Evolutionary conservation across 805 yeast genomes (phyloP).

Genomic region (Saturnispora saitoi): DNA sequence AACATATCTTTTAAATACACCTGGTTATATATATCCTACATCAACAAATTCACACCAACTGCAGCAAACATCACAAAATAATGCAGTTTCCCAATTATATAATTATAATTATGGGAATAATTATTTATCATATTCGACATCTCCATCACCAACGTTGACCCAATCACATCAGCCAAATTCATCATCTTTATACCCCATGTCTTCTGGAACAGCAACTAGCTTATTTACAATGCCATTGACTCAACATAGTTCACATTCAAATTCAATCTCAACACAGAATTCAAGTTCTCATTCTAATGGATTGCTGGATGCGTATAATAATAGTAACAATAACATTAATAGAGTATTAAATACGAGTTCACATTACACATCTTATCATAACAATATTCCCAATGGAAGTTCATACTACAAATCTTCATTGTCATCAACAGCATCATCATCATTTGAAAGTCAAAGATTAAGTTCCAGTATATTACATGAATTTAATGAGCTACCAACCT

Average conservation of each 20-base stretch:
- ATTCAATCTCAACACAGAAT: too few relatives aligned
- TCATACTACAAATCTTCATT: too few relatives aligned
- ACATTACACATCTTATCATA: too few relatives aligned
- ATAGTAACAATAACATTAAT: too few relatives aligned
- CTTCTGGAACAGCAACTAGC: too few relatives aligned
- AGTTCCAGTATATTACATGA: not conserved
- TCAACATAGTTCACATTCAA: not conserved
- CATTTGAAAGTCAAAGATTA: not conserved
- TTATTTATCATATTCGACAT: not conserved
- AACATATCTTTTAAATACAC: not conserved
- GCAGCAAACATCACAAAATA: not conserved
- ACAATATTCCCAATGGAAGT: too few relatives aligned
- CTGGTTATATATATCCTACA: not conserved
- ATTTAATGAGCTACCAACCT: too few relatives aligned
- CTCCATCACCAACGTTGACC: not conserved
- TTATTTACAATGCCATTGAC: not conserved
- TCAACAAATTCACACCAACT: not conserved
- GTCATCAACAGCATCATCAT: too few relatives aligned
- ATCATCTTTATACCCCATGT: too few relatives aligned
- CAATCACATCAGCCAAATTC: not conserved
- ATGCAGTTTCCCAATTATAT: not conserved
- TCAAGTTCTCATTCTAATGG: too few relatives aligned
- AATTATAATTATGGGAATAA: not conserved
- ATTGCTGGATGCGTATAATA: too few relatives aligned
- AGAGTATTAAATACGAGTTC: too few relatives aligned